A percentile compares a stretch with the other conserved stretches of the same genome.
Conservation (phyloP, 129 eudicot genomes). For the Saposhnikovia divaricata region DNA sequence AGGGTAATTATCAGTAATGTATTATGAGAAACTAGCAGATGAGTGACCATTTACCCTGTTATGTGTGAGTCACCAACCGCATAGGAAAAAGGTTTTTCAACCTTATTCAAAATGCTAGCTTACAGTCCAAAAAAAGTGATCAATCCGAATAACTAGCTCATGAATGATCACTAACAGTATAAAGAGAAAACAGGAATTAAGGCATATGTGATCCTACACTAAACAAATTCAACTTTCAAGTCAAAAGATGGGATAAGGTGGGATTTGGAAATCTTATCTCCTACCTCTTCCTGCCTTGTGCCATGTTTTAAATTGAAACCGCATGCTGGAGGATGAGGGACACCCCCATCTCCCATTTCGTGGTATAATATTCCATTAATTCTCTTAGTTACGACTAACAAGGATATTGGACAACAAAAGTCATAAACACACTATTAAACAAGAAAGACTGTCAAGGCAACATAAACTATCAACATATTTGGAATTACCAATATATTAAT, state of each 20-base stretch:
- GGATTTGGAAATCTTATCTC: too few relatives aligned
- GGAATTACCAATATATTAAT: background rate
- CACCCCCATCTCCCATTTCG: background rate
- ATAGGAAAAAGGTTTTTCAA: background rate
- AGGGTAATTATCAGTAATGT: background rate
- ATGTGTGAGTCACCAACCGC: background rate
- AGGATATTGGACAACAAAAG: background rate
- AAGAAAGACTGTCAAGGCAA: background rate
- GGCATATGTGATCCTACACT: too few relatives aligned
- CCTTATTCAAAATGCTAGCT: background rate
- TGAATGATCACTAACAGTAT: background rate
- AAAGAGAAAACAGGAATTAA: background rate
- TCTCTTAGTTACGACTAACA: background rate
- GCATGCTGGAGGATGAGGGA: background rate
- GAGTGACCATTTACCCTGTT: background rate
- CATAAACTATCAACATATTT: background rate
- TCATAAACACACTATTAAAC: background rate
- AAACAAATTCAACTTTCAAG: too few relatives aligned
- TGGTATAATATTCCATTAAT: background rate
- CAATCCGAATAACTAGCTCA: background rate
- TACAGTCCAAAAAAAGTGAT: background rate
- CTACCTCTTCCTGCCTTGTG: background rate
- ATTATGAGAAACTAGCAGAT: background rate
- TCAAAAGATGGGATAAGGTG: too few relatives aligned
- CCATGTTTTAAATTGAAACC: background rate